Conservation (phyloP, 345 rosid species). For the Luvunga scandens region DNA sequence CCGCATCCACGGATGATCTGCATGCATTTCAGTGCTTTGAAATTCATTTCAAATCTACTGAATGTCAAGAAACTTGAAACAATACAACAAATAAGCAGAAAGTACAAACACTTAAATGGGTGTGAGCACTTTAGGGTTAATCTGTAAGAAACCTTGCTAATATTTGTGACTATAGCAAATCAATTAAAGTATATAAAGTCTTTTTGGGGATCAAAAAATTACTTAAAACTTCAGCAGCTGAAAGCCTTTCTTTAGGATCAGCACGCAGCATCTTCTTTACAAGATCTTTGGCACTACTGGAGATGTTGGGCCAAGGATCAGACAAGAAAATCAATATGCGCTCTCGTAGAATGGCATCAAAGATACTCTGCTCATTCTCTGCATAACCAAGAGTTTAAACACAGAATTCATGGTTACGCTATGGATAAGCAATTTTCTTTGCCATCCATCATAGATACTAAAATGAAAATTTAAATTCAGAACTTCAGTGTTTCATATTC, state of each 20-base stretch:
- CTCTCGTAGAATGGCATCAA: slow-evolving; percentile 72
- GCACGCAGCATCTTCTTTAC: slow-evolving; percentile 77
- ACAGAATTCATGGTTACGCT: not conserved
- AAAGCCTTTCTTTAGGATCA: slow-evolving; percentile 70
- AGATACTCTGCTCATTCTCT: slow-evolving; percentile 80
- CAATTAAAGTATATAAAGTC: not conserved
- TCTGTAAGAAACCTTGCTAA: not conserved
- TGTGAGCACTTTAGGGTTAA: not conserved
- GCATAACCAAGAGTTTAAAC: slow-evolving; percentile 20
- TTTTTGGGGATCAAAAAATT: slow-evolving; percentile 25
- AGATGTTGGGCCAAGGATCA: slow-evolving; percentile 84
- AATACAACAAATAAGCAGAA: not conserved
- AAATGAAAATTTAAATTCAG: not conserved
- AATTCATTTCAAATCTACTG: slow-evolving; percentile 7
- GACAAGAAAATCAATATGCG: slow-evolving; percentile 69
- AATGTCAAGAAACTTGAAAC: slow-evolving; percentile 1
- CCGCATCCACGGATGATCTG: slow-evolving; percentile 95
- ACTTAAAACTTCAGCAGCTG: slow-evolving; percentile 83
- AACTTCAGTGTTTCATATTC: not conserved
- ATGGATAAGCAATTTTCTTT: not conserved
- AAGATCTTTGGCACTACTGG: slow-evolving; percentile 84
- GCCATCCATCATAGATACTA: not conserved
- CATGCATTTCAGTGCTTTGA: slow-evolving; percentile 21
- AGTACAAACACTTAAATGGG: not conserved
- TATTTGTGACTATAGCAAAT: not conserved